Evolutionary conservation across 176 grass and related monocot species (phyloP), one percentile per base, ranked within the genome.

Genomic region (Aegilops bicornis): DNA sequence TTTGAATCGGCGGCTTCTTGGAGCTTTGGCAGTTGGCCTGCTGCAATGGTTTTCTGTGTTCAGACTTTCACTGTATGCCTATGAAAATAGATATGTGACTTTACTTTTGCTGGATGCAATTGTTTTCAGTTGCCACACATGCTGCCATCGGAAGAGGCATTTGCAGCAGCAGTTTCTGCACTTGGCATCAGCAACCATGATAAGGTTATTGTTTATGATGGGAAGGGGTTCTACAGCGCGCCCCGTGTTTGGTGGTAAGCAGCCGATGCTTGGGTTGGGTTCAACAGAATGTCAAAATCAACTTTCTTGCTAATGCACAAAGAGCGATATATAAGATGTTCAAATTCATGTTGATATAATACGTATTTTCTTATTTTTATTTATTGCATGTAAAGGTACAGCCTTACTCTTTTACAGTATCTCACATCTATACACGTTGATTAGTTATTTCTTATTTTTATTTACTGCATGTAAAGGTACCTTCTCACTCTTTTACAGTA

Each of bases 191-290:
- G 71, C 31, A 93, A 99, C 58, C 78, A 91, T 17, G 93, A 99
- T 75, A 85, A 80, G 72, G 79, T 99, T 30, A 85, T 99, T 86
- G 69, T 99, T 83, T 99, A 96, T 92, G 97, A 99, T 78, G 90
- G 86, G 69, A 99, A 99, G 50, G 97, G 94, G 15, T 79, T 91
- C 35, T 99, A 83, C 77, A 96, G 92, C 85, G 97, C 92, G 15
- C 85, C 97, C 69, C 88, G 92, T 76, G 92, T 99, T 86, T 99
- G 97, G 97, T 99, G 97, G 97, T 99, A 96, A 80, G 92, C 17
- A 33, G 36, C 73, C 35, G 16, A 6, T 54, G 13, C 37, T 15
- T 73, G 2, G 16, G 50, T 56, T 40, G 7, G 64, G 16, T 62
- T 77, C 14, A 77, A 7, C 1, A 72, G 42, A 48, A 69, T 59